Percentiles rank a stretch among this genome's conserved stretches.
phyloP scores from a whole-genome alignment of 306 rosid genomes.

The Cucumis sativus region Cucumber_9930_V3 NC_026655.2:10682501-10683000 shows the following conservation, averaged over 20 bases:
- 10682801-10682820: background rate
- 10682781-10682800: background rate
- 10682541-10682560: slow-evolving; percentile 93
- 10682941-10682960: no score
- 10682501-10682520: slow-evolving; percentile 82
- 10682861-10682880: no score
- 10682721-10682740: slow-evolving; percentile 32
- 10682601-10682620: background rate
- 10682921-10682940: no score
- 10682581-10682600: background rate
- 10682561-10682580: slow-evolving; percentile 94
- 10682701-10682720: slow-evolving; percentile 78
- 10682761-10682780: background rate
- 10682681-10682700: slow-evolving; percentile 89
- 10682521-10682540: slow-evolving; percentile 95
- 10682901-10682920: no score
- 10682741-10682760: background rate
- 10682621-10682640: background rate
- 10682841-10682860: background rate
- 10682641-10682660: slow-evolving; percentile 44
- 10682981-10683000: no score
- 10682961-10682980: no score
- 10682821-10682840: background rate
- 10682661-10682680: slow-evolving; percentile 86
- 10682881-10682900: no score